Base-by-base conservation (phyloP, 371 early-diverging fungal genomes). In the Mortierella polycephala region DNA sequence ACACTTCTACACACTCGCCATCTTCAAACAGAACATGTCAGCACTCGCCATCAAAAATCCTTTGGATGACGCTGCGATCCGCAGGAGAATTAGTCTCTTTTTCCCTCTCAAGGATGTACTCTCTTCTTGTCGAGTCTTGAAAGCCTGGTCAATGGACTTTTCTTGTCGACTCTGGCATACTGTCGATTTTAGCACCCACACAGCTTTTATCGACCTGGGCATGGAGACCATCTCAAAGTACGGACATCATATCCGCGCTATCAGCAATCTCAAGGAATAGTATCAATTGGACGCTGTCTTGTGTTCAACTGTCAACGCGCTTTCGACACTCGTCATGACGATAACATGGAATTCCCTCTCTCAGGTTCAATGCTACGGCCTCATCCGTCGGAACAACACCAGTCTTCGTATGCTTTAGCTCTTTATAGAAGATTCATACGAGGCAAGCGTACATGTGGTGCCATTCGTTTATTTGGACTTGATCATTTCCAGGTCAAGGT, bases 161-260 rank as follows among this genome's bases (percentile, higher is more conserved):
- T 20, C 37, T 6, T 41, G 23, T 18, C 2, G 41, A 9, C 58
- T 66, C 40, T 71, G 62, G 66, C 61, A 59, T 39, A 51, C 66
- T 39, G 13, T 65, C 52, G 67, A 71, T 52, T 58, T 49, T 50
- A 21, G n/a, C 40, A 11, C 12, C 10, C 14, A 37, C 37, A 56
- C 20, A 20, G 49, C 14, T 18, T n/a, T 23, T 14, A 8, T 9
- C 47, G 14, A 12, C 10, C 8, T 53, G 7, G 42, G 47, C 20
- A 5, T 21, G 39, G 39, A 7, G 0, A 14, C 21, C 49, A n/a
- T 56, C 8, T 14, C 14, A 2, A 69, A 62, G 18, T 7, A 63
- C 39, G 59, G 53, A 9, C 69, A 69, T 23, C 54, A 12, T 45
- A 53, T 69, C 40, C 63, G 69, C 6, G 58, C 58, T 13, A 44